Evolutionary conservation across 352 stramenopile species (phyloP).

Genomic region (Saprolegnia parasitica): DNA sequence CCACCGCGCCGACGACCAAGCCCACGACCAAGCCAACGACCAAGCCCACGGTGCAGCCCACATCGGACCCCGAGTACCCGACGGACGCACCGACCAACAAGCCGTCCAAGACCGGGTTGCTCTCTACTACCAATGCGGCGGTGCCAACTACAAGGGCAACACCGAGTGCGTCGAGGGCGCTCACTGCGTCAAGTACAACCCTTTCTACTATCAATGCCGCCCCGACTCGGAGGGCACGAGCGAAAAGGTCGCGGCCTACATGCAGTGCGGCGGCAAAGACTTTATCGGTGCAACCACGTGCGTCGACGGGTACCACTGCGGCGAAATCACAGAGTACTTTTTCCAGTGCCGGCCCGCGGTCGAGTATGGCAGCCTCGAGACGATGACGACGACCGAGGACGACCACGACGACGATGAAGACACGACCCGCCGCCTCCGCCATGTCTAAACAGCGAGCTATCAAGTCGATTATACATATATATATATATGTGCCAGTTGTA

Average conservation of each 20-base stretch:
- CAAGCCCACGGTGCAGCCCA: too few species aligned
- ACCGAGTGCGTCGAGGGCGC: neutral
- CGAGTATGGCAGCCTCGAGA: too few species aligned
- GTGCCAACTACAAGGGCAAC: neutral
- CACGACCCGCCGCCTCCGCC: too few species aligned
- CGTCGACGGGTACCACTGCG: conserved; percentile 34
- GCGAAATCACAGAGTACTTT: conserved; percentile 39
- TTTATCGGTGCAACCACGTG: conserved; percentile 26
- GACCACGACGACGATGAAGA: too few species aligned
- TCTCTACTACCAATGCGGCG: conserved; percentile 10
- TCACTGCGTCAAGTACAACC: neutral
- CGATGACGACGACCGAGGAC: too few species aligned
- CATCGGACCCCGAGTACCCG: too few species aligned
- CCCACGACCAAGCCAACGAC: neutral
- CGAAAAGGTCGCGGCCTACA: neutral
- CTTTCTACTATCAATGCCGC: neutral
- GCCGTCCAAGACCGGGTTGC: neutral
- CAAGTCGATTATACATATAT: too few species aligned
- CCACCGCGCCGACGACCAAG: neutral
- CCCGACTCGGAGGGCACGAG: neutral
- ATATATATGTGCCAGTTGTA: too few species aligned
- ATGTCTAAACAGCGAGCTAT: too few species aligned
- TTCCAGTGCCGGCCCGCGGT: conserved; percentile 34
- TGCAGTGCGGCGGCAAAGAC: conserved; percentile 30
- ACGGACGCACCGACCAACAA: too few species aligned